Evolutionary conservation across 2,329 filamentous ascomycete species (phyloP), one percentile per base, ranked within the genome.

Genomic region (Helotiales sp.): DNA sequence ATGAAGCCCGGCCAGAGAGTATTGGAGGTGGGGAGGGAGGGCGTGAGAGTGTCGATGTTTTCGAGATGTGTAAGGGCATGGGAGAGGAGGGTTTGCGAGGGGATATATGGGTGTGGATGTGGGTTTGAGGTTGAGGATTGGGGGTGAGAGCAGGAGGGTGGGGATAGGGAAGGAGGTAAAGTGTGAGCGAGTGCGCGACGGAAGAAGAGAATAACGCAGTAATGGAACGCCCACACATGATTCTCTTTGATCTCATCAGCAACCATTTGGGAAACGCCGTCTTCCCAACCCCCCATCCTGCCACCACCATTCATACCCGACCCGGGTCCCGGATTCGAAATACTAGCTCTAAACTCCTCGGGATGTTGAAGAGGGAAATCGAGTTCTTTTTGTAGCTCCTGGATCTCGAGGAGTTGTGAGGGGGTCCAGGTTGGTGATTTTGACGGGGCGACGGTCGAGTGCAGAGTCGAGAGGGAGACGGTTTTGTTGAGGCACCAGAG

Each of bases 401-500:
- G 11, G 8, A 50, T 24, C 10, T 50, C 47, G 5, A 6, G 11
- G 20, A 50, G 47, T 26, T 50, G 47, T 6, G 47, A 24, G 7
- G 47, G 2, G 22, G 22, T 15, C 47, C 47, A 50, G 22, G 47
- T 50, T n/a, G n/a, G n/a, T n/a, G n/a, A n/a, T 50, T 50, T 28
- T 6, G 22, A 22, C 2, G 47, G 47, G 2, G 47, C 7, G 47
- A 50, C 26, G 47, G 47, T 26, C 22, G 47, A 26, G 47, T 50
- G 22, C 1, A 28, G 6, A 22, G 20, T 50, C 11, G 47, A 50
- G 47, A 50, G 47, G 47, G 47, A 50, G 47, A 50, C 47, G 22
- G 24, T 50, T 50, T 50, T 50, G 22, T 50, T 50, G 47, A 50
- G 47, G 47, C 47, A 50, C 47, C 47, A 50, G 47, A 50, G 47